Base-by-base conservation (phyloP, 768 basidiomycete genomes). In the Mycena olivaceomarginata region DNA sequence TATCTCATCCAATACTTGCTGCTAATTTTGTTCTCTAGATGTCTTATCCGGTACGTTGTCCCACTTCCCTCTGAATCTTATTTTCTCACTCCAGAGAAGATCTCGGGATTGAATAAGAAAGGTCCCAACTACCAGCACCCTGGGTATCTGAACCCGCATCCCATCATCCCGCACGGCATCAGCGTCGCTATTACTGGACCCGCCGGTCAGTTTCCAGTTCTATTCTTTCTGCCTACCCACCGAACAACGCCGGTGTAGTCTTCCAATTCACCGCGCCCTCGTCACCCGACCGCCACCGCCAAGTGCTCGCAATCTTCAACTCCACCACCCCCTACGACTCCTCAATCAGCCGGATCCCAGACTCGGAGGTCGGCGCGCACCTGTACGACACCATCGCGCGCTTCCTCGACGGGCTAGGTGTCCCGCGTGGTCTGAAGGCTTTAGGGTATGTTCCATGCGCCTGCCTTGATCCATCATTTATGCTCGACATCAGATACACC, bases 191-290 rank as follows among this genome's bases (percentile, higher is more conserved):
- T 98, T 72, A 96, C 96, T 22, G 97, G 96, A 12, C 97, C 97
- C 40, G 95, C 98, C 79, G 93, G 93, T 91, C 83, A 70, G 86
- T 72, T 82, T 51, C 69, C 75, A 39, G 48, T 76, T 62, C 79
- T 67, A 5, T 72, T 80, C 40, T 7, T n/a, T 25, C n/a, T 22
- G 4, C 9, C 5, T 22, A 4, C 12, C n/a, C 5, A 74, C 13
- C 40, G 11, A 41, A 40, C 72, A 79, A 59, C 12, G 18, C 8
- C 45, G 51, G 12, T 67, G 20, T 66, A 92, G 98, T 99, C 59
- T 99, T 99, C 90, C 92, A 95, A 82, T 99, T 98, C 86, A 99
- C 98, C 10, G 95, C 98, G 0, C 97, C 98, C 9, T 98, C 98
- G 6, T 94, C 96, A 0, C 97, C 97, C 3, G 93, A 94, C 76